These are phyloP conservation scores for Candida smagusa DNA, from an alignment of 1,139 yeast genomes.

Conservation along the genomic window DNA sequence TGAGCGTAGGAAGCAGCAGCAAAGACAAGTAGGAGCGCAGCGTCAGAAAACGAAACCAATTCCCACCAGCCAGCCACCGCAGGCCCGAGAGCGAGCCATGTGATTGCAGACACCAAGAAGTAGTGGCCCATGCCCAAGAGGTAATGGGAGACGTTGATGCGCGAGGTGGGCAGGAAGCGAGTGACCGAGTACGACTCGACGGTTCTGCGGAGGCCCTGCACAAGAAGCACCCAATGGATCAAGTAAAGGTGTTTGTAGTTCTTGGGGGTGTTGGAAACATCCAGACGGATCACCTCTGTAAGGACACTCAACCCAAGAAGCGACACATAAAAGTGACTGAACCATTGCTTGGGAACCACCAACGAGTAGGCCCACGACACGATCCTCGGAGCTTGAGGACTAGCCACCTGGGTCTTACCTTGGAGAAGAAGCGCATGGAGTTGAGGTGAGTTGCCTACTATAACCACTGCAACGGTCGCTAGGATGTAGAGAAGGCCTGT, in stretches of 20 bases:
- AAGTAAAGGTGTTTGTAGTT: slow-evolving; percentile 4
- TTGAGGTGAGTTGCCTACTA: slow-evolving; percentile 6
- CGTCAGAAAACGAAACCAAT: slow-evolving; percentile 1
- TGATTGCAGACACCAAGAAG: slow-evolving; percentile 19
- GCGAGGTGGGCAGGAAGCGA: slow-evolving; percentile 45
- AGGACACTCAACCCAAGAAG: slow-evolving; percentile 17
- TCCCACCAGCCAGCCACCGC: background rate
- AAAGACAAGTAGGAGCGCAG: slow-evolving; percentile 27
- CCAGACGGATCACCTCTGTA: slow-evolving; percentile 1
- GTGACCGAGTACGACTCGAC: slow-evolving; percentile 57
- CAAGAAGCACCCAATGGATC: slow-evolving; percentile 20
- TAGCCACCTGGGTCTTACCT: slow-evolving; percentile 10
- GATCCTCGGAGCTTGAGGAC: background rate
- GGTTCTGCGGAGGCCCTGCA: slow-evolving; percentile 66
- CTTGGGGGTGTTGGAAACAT: background rate
- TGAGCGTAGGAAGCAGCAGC: slow-evolving; percentile 53
- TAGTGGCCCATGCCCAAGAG: slow-evolving; percentile 72
- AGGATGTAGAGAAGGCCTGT: slow-evolving; percentile 6
- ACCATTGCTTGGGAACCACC: slow-evolving; percentile 50
- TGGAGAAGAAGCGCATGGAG: slow-evolving; percentile 12
- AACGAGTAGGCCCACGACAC: slow-evolving; percentile 9
- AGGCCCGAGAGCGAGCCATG: slow-evolving; percentile 10
- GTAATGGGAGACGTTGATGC: slow-evolving; percentile 76
- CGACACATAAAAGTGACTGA: slow-evolving; percentile 45
- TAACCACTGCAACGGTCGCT: slow-evolving; percentile 6